phyloP scores from a whole-genome alignment of 129 eudicot species.

The Tagetes erecta region DNA sequence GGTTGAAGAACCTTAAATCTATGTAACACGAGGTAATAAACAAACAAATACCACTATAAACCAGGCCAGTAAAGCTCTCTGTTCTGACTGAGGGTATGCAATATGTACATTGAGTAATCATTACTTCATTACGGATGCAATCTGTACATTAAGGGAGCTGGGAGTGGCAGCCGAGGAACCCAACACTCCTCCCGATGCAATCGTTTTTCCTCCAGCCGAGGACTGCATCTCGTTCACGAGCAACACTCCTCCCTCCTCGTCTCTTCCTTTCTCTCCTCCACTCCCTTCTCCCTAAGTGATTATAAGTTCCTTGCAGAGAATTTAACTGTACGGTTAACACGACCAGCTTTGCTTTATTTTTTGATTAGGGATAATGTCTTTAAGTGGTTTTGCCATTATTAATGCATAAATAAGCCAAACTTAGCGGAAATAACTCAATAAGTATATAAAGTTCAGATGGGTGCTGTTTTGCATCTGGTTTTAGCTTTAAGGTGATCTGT shows the following conservation, averaged over 20 bases:
- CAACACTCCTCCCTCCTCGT: too few species aligned
- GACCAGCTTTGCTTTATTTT: neutral
- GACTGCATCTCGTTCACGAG: too few species aligned
- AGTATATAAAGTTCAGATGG: too few species aligned
- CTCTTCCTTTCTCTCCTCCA: too few species aligned
- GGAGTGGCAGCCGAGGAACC: too few species aligned
- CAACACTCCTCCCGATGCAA: too few species aligned
- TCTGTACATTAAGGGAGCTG: too few species aligned
- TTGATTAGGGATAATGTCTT: neutral
- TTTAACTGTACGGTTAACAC: neutral
- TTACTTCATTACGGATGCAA: neutral
- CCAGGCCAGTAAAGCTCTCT: neutral
- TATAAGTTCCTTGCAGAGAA: too few species aligned
- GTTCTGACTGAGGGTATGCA: neutral
- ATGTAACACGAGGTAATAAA: neutral
- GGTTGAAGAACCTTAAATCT: constrained; percentile 12
- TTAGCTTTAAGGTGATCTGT: neutral
- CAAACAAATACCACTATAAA: neutral
- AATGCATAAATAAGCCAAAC: neutral
- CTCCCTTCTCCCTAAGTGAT: too few species aligned
- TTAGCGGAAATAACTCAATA: neutral
- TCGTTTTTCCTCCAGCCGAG: too few species aligned
- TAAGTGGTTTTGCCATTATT: neutral
- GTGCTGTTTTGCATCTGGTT: too few species aligned
- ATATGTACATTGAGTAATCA: neutral